Base-by-base conservation (phyloP, 2,329 filamentous ascomycete species). In the Ophiostoma himal-ulmi region DNA sequence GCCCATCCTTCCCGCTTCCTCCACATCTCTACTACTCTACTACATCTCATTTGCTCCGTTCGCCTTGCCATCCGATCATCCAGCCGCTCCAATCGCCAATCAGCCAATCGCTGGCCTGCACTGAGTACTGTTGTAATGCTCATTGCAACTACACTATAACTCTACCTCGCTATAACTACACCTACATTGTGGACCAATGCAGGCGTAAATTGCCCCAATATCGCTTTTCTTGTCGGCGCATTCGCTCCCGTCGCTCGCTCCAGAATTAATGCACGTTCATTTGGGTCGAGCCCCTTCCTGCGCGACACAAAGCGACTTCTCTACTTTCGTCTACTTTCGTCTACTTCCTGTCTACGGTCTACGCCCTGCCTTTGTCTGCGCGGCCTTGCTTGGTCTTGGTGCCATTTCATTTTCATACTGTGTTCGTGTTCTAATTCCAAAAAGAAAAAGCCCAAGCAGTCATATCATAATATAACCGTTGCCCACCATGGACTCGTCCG, bases 401-500 rank as follows among this genome's bases (percentile, higher is more conserved):
- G 34, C n/a, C 30, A 64, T 37, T 62, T 65, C 17, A 64, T n/a
- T 62, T 65, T 6, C 62, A 39, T 64, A 34, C 60, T 20, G 60
- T 39, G 60, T 36, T 64, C 60, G 34, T 20, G 11, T 44, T 62
- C 57, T 34, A 62, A 62, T 65, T 36, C 30, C 34, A 62, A 68
- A 68, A 68, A 48, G 44, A 52, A 69, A 44, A 39, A 69, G 39
- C 52, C 52, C 52, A 39, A 64, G 41, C 68, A 60, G 34, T 48
- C 71, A 69, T 11, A 62, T 62, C 57, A 34, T 62, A 62, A 62
- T 62, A 62, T 30, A 26, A 68, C 48, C 34, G 69, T 62, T 22
- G 54, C 54, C 68, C 71, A 70, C 44, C 68, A 74, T 74, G 73
- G 73, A 74, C 70, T 39, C 68, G 44, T 39, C 67, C 57, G 52